Evolutionary conservation across 2,329 filamentous ascomycete genomes (phyloP).

Genomic region (Colletotrichum sp.): DNA sequence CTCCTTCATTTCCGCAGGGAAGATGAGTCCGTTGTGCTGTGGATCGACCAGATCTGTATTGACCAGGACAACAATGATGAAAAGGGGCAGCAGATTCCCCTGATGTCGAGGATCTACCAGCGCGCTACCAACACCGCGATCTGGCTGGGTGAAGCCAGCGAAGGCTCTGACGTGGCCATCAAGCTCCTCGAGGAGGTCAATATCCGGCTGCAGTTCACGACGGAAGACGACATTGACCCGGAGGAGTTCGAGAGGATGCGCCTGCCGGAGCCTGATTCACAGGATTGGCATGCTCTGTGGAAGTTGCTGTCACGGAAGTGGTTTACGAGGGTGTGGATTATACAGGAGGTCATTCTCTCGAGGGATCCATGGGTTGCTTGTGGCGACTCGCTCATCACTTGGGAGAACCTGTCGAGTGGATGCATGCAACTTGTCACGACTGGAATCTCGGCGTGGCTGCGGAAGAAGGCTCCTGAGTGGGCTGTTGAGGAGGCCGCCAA

Average conservation of each 20-base stretch:
- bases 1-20: background rate
- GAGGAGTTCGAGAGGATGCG: background rate
- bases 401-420: background rate
- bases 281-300: background rate
- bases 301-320: background rate
- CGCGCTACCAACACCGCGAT: background rate
- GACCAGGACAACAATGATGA: conserved; percentile 12
- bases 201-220: background rate
- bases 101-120: conserved; percentile 19
- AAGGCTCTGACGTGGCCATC: conserved; percentile 25
- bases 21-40: background rate
- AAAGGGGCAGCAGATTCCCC: conserved; percentile 15
- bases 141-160: conserved; percentile 26
- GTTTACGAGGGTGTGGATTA: conserved; percentile 11
- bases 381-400: background rate
- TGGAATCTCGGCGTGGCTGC: background rate
- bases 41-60: conserved; percentile 23
- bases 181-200: background rate
- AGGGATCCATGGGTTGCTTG: conserved; percentile 1
- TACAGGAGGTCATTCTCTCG: conserved; percentile 5
- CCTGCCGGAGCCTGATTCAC: background rate
- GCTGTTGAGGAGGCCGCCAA: too few species aligned
- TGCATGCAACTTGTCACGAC: background rate
- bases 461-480: background rate
- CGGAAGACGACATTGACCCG: background rate